Evolutionary conservation across 441 rosid species (phyloP).

Genomic region (Mallotus japonicus): DNA sequence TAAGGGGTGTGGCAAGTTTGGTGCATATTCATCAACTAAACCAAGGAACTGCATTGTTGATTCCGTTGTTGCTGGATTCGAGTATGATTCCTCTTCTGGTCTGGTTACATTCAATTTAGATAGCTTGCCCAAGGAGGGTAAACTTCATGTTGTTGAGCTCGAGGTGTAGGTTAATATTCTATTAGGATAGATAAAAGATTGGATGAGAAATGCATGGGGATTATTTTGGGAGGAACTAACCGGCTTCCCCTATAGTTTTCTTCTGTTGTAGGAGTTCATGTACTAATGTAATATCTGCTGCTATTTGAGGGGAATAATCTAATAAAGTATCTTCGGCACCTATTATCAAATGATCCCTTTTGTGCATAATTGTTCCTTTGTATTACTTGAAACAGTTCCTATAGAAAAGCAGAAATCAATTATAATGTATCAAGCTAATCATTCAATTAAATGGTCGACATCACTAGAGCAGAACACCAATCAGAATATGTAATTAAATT

Average conservation of each 20-base stretch:
- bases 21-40: slow-evolving; percentile 65
- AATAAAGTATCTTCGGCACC: neutral
- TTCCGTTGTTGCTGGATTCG: slow-evolving; percentile 42
- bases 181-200: neutral
- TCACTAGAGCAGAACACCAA: no score
- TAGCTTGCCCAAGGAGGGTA: slow-evolving; percentile 42
- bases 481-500: no score
- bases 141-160: slow-evolving; percentile 45
- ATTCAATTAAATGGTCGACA: no score
- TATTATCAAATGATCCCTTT: neutral
- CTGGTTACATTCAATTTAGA: slow-evolving; percentile 47
- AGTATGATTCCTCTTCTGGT: slow-evolving; percentile 46
- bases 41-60: slow-evolving; percentile 69
- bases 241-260: neutral
- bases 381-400: no score
- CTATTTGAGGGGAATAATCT: neutral
- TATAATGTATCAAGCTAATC: no score
- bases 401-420: no score
- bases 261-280: neutral
- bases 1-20: slow-evolving; percentile 78
- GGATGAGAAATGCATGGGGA: neutral
- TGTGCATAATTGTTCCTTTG: no score
- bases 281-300: neutral
- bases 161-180: slow-evolving; percentile 29
- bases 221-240: neutral